Evolutionary conservation across 148 eudicot genomes (phyloP), one percentile per base, ranked within the genome.

Genomic region (Rhododendron vialii): DNA sequence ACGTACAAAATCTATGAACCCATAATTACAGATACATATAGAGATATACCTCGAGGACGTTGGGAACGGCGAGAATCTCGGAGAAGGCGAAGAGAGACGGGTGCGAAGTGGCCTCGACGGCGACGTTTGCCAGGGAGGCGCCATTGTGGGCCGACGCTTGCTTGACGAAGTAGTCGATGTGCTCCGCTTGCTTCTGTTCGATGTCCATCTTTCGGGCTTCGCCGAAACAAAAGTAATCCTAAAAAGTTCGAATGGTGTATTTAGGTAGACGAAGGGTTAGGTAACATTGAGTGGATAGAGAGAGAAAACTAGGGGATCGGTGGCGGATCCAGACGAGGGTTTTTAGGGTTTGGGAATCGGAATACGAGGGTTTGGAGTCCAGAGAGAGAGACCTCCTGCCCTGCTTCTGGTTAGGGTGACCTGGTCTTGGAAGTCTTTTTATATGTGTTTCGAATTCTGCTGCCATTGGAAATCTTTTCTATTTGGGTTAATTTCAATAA

Each of bases 71-170:
- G 12, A 97, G 94, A 88, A 97, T 93, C 92, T 97, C 99, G 30
- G 99, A 93, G 93, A 97, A 97, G 65, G 98, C 99, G 87, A 97
- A 97, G 48, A 97, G 98, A 63, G 92, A 93, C 78, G 98, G 98
- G 81, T 91, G 93, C 13, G 98, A 95, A 75, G 98, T 97, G 51
- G 98, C 98, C 78, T 94, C 96, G 11, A 92, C 75, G 84, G 95
- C 86, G 69, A 97, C 79, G 51, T 89, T 90, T 5, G 91, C 84
- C 22, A 97, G 93, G 3, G 92, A 91, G 1, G 94, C 88, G 69
- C 93, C 99, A 82, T 89, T 91, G 79, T 38, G 87, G 55, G 10
- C 84, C 69, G 96, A 93, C 1, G 94, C 93, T 89, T 93, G 94
- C 85, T 93, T 89, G 26, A 95, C 98, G 77, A 97, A 97, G 82